Percentiles rank a stretch among this genome's conserved stretches.
Conservation (phyloP, 768 basidiomycete species). For the Gymnopilus dilepis region DNA sequence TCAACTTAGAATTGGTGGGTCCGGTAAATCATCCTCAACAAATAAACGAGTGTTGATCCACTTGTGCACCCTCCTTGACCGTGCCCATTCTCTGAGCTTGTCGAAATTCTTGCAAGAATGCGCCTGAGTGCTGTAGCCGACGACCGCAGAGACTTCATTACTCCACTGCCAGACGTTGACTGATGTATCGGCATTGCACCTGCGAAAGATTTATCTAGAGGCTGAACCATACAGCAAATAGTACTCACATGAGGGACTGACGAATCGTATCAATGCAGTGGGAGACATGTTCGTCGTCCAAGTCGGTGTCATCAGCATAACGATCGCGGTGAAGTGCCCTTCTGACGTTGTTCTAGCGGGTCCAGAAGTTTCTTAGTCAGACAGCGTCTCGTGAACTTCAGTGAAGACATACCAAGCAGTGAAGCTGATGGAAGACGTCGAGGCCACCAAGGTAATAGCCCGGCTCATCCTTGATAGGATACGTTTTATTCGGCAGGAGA, state of each 20-base stretch:
- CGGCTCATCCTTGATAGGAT: slow-evolving; percentile 24
- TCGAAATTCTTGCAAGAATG: slow-evolving; percentile 25
- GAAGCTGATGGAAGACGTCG: slow-evolving; percentile 34
- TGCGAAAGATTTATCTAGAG: background rate
- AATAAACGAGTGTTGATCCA: slow-evolving; percentile 15
- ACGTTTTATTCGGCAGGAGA: slow-evolving; percentile 28
- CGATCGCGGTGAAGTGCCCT: slow-evolving; percentile 23
- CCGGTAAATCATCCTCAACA: slow-evolving; percentile 14
- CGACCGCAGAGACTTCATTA: slow-evolving; percentile 8
- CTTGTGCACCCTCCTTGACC: slow-evolving; percentile 5
- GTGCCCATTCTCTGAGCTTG: slow-evolving; percentile 24
- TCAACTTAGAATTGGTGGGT: slow-evolving; percentile 11
- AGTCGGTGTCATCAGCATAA: slow-evolving; percentile 22
- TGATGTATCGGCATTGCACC: slow-evolving; percentile 23
- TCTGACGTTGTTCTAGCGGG: slow-evolving; percentile 24
- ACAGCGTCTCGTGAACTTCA: background rate
- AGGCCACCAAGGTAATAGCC: slow-evolving; percentile 28
- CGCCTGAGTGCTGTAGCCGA: slow-evolving; percentile 21
- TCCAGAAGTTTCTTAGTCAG: background rate
- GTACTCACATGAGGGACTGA: slow-evolving; percentile 25
- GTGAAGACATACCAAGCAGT: slow-evolving; percentile 25
- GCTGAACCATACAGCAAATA: background rate
- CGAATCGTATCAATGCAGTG: slow-evolving; percentile 29
- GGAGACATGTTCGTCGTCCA: slow-evolving; percentile 22
- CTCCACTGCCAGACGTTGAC: slow-evolving; percentile 29